Base-by-base conservation (phyloP, 2,329 filamentous ascomycete species). In the Trichoderma simmonsii region DNA sequence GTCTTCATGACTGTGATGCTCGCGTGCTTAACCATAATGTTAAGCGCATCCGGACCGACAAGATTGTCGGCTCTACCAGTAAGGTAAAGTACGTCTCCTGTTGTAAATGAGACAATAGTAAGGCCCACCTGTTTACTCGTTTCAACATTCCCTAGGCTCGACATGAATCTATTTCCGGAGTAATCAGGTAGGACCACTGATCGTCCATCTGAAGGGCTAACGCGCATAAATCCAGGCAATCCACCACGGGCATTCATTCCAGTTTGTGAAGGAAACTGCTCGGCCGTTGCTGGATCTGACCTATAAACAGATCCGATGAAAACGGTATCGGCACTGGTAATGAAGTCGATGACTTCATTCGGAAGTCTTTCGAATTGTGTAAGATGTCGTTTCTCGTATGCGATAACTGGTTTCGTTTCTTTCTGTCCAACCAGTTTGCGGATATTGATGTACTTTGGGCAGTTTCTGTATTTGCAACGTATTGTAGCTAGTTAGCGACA, bases 81-180 rank as follows among this genome's bases (percentile, higher is more conserved):
- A 3, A 71, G 62, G 43, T 71, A 71, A 6, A 71, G 39, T 2
- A 71, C 54, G 15, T 71, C 62, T 4, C 70, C 70, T 5, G 70
- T 71, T 30, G 70, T 71, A 2, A 71, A 71, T 1, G 70, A 71
- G n/a, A 71, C 54, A 30, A 71, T 66, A 1, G 70, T 71, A 28
- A 71, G 63, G 4, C 15, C 70, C 24, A 66, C 56, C 21, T 51
- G 62, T 28, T 59, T 61, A 28, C 51, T 71, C n/a, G 36, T 36
- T 30, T 71, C 62, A 7, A 71, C 62, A 30, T 71, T 71, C 11
- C 70, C 70, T 5, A 71, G 28, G 56, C 70, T 71, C 4, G 70
- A 71, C 61, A 66, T 54, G 21, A 71, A 71, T n/a, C 70, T 61
- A n/a, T 71, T 71, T 24, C 70, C 70, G 7, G 70, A 71, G 21